These are phyloP conservation scores for Quercus lobata DNA, from an alignment of 331 rosid genomes.

Conservation along the genomic window DNA sequence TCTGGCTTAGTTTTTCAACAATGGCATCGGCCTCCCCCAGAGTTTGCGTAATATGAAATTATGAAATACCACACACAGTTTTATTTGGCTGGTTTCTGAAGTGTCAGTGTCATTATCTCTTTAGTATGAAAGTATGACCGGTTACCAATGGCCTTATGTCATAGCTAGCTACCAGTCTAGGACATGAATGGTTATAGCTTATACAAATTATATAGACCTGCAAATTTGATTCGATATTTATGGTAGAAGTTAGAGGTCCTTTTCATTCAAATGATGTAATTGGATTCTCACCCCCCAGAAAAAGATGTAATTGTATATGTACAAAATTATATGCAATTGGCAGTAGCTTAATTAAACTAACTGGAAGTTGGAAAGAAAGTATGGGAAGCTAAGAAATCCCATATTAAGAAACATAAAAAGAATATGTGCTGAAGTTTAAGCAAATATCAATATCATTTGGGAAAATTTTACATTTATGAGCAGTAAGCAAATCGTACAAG, in stretches of 20 bases:
- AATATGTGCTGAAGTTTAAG: neutral
- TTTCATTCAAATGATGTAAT: neutral
- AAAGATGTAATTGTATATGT: neutral
- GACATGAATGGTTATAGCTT: neutral
- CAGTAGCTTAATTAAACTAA: no score
- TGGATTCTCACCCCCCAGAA: neutral
- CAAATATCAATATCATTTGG: neutral
- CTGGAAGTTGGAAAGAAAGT: no score
- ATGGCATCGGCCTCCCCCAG: no score
- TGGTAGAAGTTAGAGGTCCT: neutral
- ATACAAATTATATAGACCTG: neutral
- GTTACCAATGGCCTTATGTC: neutral
- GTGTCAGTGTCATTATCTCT: neutral
- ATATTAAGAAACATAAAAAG: no score
- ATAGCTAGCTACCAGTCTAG: neutral
- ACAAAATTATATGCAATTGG: no score
- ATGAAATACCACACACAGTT: no score
- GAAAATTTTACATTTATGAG: neutral
- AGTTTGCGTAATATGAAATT: no score
- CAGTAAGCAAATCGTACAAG: neutral
- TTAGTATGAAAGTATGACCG: neutral
- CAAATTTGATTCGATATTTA: constrained; percentile 11
- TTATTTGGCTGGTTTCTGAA: constrained; percentile 8
- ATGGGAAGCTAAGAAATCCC: no score
- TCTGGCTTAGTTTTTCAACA: no score